Base-by-base conservation (phyloP, 2,329 filamentous ascomycete species). In the Pezicula rhizophila region DNA sequence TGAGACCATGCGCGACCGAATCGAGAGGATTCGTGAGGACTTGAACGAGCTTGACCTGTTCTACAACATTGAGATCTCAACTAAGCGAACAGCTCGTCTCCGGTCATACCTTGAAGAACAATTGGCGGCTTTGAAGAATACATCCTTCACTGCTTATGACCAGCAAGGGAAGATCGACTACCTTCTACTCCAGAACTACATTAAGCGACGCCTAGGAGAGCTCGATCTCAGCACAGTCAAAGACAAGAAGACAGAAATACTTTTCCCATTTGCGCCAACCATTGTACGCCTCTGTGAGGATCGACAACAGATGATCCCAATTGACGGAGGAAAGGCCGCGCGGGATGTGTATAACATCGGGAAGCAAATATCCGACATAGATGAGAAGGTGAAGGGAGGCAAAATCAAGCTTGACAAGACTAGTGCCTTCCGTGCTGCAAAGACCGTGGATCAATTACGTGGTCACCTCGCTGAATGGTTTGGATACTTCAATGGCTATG, bases 401-500 rank as follows among this genome's bases (percentile, higher is more conserved):
- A 62, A 67, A 11, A 52, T 67, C 7, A 62, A 61, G 28, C 53
- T 63, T 14, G 58, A 67, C 23, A 70, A 72, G 25, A 66, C 69
- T 10, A 69, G 64, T 4, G 75, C 75, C 0, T 74, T 70, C 51
- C 71, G 74, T 23, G 75, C 76, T 5, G 68, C 68, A 3, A 69
- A 68, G 14, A 68, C 68, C 1, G 59, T 77, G 0, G 57, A 59
- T 5, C 61, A 71, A 23, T 59, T 82, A 4, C 62, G 65, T 0
- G 45, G 31, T 0, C 68, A 71, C 43, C 60, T 82, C 0, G 53
- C 63, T 2, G 76, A 81, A 53, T 73, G 71, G 57, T 72, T 68
- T 47, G 50, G 43, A 0, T 82, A 80, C 56, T 81, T 78, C 58
- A 64, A 67, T 26, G 72, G 71, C 2, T 82, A 81, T 54, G 75